A percentile compares a stretch with the other conserved stretches of the same genome.
Conservation (phyloP, 805 yeast species). For the Yamadazyma kitorensis region DNA sequence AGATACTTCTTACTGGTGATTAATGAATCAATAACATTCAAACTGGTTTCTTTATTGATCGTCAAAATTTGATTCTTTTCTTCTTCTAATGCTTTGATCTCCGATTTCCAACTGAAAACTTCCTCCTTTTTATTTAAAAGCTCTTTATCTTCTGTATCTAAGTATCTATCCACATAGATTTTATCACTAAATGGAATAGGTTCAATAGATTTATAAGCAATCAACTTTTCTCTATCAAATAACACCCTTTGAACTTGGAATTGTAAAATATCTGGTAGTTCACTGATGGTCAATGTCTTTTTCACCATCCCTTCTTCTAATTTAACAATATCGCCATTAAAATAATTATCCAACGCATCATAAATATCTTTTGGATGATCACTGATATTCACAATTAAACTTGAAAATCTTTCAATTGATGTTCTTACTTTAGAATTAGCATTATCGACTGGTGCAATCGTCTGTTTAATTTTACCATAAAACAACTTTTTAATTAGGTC, state of each 20-base stretch:
- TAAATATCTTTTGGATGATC: constrained; percentile 87
- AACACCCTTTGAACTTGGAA: constrained; percentile 93
- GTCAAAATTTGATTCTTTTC: constrained; percentile 42
- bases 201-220: constrained; percentile 79
- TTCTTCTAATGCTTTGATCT: constrained; percentile 41
- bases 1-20: constrained; percentile 58
- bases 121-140: constrained; percentile 54
- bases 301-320: constrained; percentile 72
- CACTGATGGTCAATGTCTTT: constrained; percentile 66
- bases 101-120: constrained; percentile 61
- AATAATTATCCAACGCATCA: constrained; percentile 84
- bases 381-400: constrained; percentile 79
- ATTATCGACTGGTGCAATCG: constrained; percentile 51
- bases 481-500: constrained; percentile 80
- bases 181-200: constrained; percentile 78
- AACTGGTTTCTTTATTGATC: constrained; percentile 35
- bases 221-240: constrained; percentile 68
- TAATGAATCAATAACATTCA: constrained; percentile 41
- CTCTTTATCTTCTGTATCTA: constrained; percentile 62
- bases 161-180: constrained; percentile 83
- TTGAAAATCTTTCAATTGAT: constrained; percentile 68
- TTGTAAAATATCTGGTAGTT: constrained; percentile 80
- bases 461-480: constrained; percentile 83
- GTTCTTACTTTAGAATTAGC: constrained; percentile 26
- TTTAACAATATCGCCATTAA: constrained; percentile 67